A percentile compares a stretch with the other conserved stretches of the same genome.
Conservation (phyloP, 768 basidiomycete genomes). For the Termitomyces sp. region DNA sequence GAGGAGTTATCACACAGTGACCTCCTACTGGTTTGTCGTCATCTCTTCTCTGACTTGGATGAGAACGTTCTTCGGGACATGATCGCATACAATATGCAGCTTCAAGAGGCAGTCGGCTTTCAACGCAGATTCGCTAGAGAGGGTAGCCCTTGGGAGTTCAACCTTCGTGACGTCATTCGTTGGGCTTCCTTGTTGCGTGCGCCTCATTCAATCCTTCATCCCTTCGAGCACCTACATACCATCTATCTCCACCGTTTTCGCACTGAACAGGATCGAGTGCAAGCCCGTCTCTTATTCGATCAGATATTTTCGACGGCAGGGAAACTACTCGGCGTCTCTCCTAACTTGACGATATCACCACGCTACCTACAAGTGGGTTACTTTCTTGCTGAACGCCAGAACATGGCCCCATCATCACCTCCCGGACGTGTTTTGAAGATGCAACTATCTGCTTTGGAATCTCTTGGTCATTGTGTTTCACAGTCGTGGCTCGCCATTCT, state of each 20-base stretch:
- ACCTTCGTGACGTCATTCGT: conserved; percentile 88
- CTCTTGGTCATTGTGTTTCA: conserved; percentile 67
- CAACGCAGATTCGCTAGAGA: conserved; percentile 68
- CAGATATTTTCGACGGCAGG: conserved; percentile 38
- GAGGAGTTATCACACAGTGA: conserved; percentile 80
- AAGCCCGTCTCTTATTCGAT: conserved; percentile 52
- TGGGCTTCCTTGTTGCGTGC: conserved; percentile 66
- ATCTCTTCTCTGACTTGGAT: conserved; percentile 64
- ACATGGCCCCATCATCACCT: conserved; percentile 30
- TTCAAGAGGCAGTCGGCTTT: conserved; percentile 65
- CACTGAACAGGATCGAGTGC: conserved; percentile 56
- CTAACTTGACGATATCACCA: conserved; percentile 42
- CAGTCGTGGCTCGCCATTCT: conserved; percentile 89
- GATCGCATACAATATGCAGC: conserved; percentile 75
- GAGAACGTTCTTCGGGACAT: conserved; percentile 57
- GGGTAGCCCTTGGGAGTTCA: conserved; percentile 97
- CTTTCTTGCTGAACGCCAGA: conserved; percentile 37
- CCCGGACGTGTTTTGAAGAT: conserved; percentile 53
- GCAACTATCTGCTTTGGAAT: conserved; percentile 67
- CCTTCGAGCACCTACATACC: conserved; percentile 60
- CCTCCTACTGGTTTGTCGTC: conserved; percentile 71
- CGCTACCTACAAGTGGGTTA: conserved; percentile 65
- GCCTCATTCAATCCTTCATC: conserved; percentile 35
- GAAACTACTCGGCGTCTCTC: conserved; percentile 20
- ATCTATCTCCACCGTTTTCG: conserved; percentile 90